Percentiles rank a stretch among this genome's conserved stretches.
These are phyloP conservation scores for Cytauxzoon felis DNA, from an alignment of 169 alveolate species.

Conservation along the genomic window DNA sequence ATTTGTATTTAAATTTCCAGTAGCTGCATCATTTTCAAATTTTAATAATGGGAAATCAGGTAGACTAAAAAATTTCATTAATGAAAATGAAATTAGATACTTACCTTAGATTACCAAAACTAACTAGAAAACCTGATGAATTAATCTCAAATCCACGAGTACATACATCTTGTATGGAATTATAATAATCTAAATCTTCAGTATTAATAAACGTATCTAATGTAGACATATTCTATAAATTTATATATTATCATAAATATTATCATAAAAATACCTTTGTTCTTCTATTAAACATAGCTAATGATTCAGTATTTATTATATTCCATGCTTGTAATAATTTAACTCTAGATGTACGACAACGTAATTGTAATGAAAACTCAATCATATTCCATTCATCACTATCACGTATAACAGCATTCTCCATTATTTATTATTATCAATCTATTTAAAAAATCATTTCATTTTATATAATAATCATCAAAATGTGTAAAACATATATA, in stretches of 20 bases:
- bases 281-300: constrained; percentile 54
- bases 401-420: constrained; percentile 61
- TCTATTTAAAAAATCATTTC: background rate
- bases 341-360: constrained; percentile 73
- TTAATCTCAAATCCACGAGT: constrained; percentile 82
- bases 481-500: no score
- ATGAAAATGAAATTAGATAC: background rate
- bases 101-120: constrained; percentile 83
- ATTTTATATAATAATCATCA: background rate
- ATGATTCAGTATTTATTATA: constrained; percentile 57
- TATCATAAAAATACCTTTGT: constrained; percentile 15
- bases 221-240: constrained; percentile 67
- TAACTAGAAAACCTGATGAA: constrained; percentile 77
- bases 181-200: constrained; percentile 75
- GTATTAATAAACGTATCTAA: constrained; percentile 80
- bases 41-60: constrained; percentile 24
- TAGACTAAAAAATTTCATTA: background rate
- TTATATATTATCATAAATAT: background rate
- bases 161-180: constrained; percentile 82
- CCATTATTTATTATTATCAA: constrained; percentile 21
- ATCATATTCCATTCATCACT: constrained; percentile 73
- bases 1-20: constrained; percentile 35
- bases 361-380: constrained; percentile 69
- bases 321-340: constrained; percentile 76
- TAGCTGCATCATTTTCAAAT: constrained; percentile 16